Evolutionary conservation across 2,329 filamentous ascomycete species (phyloP).

Genomic region (Epichloe festucae): DNA sequence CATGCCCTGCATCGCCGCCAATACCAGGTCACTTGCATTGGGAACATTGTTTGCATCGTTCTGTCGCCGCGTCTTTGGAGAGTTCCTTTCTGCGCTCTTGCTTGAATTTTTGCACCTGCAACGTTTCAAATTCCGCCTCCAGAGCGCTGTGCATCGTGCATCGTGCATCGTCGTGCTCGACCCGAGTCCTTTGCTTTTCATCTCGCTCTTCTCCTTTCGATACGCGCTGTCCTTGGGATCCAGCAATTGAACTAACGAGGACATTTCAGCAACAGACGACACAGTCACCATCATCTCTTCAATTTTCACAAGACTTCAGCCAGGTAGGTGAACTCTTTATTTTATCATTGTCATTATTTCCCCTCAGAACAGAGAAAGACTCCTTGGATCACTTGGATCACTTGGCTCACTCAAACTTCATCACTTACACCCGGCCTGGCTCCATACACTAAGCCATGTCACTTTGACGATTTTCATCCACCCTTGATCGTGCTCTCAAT

Average conservation of each 20-base stretch:
- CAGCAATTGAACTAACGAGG: constrained; percentile 7
- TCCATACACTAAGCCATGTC: background rate
- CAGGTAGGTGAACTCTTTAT: constrained; percentile 2
- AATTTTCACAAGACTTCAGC: constrained; percentile 4
- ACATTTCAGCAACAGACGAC: constrained; percentile 5
- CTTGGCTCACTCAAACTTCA: background rate
- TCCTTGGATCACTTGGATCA: constrained; percentile 12
- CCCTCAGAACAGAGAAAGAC: background rate
- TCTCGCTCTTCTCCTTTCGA: background rate
- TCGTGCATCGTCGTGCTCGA: constrained; percentile 7
- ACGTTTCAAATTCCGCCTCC: constrained; percentile 5
- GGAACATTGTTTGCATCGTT: background rate
- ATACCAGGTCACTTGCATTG: constrained; percentile 21
- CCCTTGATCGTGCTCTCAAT: background rate
- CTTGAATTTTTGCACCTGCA: constrained; percentile 10
- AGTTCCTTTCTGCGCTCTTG: constrained; percentile 5
- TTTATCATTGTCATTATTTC: background rate
- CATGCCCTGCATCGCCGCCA: constrained; percentile 14
- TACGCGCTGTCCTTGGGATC: constrained; percentile 2
- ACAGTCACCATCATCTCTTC: constrained; percentile 11
- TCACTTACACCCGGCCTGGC: constrained; percentile 1
- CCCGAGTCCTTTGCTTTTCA: background rate
- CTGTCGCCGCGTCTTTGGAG: background rate
- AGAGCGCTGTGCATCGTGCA: constrained; percentile 8
- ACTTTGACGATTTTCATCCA: background rate